Evolutionary conservation across 1,139 yeast genomes (phyloP), one percentile per base, ranked within the genome.

Genomic region (Hyphopichia buzzinii): DNA sequence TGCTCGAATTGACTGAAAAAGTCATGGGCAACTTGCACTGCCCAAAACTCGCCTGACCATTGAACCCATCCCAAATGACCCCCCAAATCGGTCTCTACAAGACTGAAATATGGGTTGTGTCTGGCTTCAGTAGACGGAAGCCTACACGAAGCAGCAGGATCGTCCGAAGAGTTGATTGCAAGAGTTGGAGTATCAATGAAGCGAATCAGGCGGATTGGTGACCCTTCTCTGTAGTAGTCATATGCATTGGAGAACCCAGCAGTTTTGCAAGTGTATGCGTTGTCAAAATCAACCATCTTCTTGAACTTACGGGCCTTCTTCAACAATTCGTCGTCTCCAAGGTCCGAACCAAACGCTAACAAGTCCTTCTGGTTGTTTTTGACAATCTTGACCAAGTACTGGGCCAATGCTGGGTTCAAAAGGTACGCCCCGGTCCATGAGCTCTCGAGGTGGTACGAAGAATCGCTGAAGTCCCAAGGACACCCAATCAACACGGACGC

Each of bases 401-500:
- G 64, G 7, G 90, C 71, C 69, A 90, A 79, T 4, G 78, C 70
- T 10, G 85, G 82, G 29, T 77, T 72, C 54, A 89, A 85, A 22
- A 87, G 54, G 36, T 70, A 64, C 19, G 63, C 64, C 2, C 95
- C 89, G 49, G 88, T 62, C 56, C 73, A 74, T 31, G 84, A 75
- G 22, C 53, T 50, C 22, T 68, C 59, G 41, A 89, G 57, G 37
- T 70, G 73, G 39, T 68, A 59, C 11, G 78, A 67, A 22, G 89
- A 75, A 37, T 74, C 75, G 19, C 68, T 63, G 62, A 90, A 65
- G 55, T 88, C 95, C 96, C 96, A 90, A 11, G 96, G 96, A 44
- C 81, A 76, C 7, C 88, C 86, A 26, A 88, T 67, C 10, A 81
- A 62, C 17, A 77, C 73, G 3, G 92, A 89, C 6, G 89, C 86